These are phyloP conservation scores for Porphyrellus cyaneotinctus DNA, from an alignment of 768 basidiomycete species.

Conservation along the genomic window DNA sequence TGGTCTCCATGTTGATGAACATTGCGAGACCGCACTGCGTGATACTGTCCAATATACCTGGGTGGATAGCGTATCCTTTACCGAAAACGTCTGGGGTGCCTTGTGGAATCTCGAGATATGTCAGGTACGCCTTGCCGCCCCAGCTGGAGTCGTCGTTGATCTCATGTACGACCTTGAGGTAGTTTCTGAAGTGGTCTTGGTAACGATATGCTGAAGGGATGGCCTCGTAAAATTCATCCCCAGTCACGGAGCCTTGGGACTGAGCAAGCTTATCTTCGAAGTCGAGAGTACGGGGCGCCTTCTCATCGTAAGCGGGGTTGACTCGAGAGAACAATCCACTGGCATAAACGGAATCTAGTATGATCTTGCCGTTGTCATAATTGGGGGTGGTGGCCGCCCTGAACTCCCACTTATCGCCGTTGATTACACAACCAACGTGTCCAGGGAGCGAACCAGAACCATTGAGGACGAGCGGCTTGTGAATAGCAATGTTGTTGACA, in stretches of 20 bases:
- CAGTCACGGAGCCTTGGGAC: conserved; percentile 15
- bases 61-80: conserved; percentile 30
- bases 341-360: conserved; percentile 30
- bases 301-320: conserved; percentile 26
- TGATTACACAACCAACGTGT: conserved; percentile 26
- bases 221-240: conserved; percentile 16
- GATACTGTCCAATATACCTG: conserved; percentile 32
- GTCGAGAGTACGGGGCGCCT: conserved; percentile 21
- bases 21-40: conserved; percentile 31
- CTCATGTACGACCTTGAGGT: conserved; percentile 27
- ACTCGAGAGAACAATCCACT: conserved; percentile 25
- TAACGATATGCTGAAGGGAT: conserved; percentile 22
- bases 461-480: conserved; percentile 28
- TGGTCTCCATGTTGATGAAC: conserved; percentile 29
- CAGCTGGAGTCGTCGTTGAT: conserved; percentile 26
- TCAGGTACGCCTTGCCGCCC: conserved; percentile 26
- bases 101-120: conserved; percentile 21
- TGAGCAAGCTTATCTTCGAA: conserved; percentile 19
- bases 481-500: conserved; percentile 24
- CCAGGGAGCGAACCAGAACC: conserved; percentile 14
- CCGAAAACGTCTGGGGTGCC: conserved; percentile 28
- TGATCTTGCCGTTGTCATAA: conserved; percentile 21
- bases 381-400: conserved; percentile 24
- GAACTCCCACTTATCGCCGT: conserved; percentile 29
- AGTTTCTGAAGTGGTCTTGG: conserved; percentile 26